Percentiles rank a stretch among this genome's conserved stretches.
Evolutionary conservation across 108 stramenopile species (phyloP).

Genomic region (Nitzschia sp.): DNA sequence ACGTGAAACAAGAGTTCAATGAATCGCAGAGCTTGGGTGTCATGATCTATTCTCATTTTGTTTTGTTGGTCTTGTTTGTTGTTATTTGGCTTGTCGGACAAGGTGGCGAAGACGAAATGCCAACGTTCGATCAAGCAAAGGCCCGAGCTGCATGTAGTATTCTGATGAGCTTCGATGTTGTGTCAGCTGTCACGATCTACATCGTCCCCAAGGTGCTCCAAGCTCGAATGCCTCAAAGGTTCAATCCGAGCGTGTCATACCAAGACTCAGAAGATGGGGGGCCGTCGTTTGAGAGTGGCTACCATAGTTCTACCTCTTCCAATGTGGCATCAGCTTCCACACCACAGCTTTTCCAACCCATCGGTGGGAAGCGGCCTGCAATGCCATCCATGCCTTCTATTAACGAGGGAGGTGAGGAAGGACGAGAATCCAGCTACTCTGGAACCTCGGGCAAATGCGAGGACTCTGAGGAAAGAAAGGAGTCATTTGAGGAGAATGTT

Average conservation of each 20-base stretch:
- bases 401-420: no score
- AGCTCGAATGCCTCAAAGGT: background rate
- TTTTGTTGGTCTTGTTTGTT: slow-evolving; percentile 23
- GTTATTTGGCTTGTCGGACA: background rate
- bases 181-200: slow-evolving; percentile 19
- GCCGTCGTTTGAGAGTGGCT: background rate
- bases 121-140: background rate
- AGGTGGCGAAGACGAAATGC: background rate
- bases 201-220: slow-evolving; percentile 17
- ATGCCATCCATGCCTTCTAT: no score
- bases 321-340: no score
- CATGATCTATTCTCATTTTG: slow-evolving; percentile 43
- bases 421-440: no score
- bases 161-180: slow-evolving; percentile 7
- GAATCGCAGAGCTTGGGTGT: slow-evolving; percentile 31
- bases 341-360: no score
- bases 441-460: no score
- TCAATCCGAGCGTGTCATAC: background rate
- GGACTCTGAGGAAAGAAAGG: no score
- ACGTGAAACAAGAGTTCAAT: slow-evolving; percentile 37
- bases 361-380: no score
- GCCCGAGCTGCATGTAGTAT: slow-evolving; percentile 7
- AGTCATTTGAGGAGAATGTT: no score
- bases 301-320: no score
- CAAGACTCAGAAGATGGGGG: background rate